Evolutionary conservation across 129 eudicot species (phyloP).

Genomic region (Calendula officinalis): DNA sequence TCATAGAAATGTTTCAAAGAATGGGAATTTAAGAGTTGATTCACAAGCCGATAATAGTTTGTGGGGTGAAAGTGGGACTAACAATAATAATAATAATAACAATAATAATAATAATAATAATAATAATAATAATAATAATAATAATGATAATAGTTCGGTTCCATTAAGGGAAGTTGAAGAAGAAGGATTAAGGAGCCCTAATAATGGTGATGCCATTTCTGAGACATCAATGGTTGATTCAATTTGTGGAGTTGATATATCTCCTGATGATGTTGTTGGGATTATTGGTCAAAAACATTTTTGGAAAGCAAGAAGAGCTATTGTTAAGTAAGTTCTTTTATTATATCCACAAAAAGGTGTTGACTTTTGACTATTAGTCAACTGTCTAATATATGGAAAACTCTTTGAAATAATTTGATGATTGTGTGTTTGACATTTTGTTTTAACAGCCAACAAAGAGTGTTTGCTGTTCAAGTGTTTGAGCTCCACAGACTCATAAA

Average conservation of each 20-base stretch:
- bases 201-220: constrained; percentile 60
- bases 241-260: constrained; percentile 54
- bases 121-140: too few relatives aligned
- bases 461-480: constrained; percentile 93
- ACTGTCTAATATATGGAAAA: background rate
- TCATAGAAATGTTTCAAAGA: constrained; percentile 28
- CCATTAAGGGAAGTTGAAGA: constrained; percentile 30
- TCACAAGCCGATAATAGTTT: constrained; percentile 29
- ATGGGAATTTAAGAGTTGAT: constrained; percentile 32
- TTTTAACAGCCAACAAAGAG: constrained; percentile 84
- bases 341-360: background rate
- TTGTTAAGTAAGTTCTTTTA: constrained; percentile 66
- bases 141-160: constrained; percentile 7
- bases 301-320: constrained; percentile 94
- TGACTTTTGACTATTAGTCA: background rate
- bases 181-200: constrained; percentile 40
- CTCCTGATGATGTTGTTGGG: constrained; percentile 88
- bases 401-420: background rate
- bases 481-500: constrained; percentile 91
- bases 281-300: constrained; percentile 84
- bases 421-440: constrained; percentile 12
- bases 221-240: constrained; percentile 75
- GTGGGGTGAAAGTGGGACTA: constrained; percentile 38
- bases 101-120: too few relatives aligned
- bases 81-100: background rate